Evolutionary conservation across 2,329 filamentous ascomycete genomes (phyloP), one percentile per base, ranked within the genome.

Genomic region (Phaeophleospora eucalypticola): DNA sequence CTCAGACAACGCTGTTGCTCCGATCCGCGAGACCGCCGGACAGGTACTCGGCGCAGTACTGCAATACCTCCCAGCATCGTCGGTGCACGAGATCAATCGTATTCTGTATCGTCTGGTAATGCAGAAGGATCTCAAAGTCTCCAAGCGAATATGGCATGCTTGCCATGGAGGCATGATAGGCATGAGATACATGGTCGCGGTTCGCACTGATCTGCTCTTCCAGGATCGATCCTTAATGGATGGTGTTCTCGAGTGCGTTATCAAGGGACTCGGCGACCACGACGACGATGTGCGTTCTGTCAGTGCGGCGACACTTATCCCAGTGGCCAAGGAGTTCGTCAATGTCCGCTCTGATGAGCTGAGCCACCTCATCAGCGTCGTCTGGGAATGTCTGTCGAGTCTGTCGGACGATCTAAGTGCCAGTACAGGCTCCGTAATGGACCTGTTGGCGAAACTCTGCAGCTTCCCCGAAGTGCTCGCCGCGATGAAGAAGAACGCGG

Each of bases 101-200:
- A 85, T 94, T 36, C 77, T 98, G 3, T 86, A 93, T 60, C 81
- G 86, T 32, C 86, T 98, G 72, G 89, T 97, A 32, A 93, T 95
- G 82, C 89, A 96, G 64, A 82, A 84, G 35, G 87, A 95, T 57
- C 72, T 93, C 17, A 80, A 82, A 32, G 72, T 90, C 18, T 82
- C 84, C 18, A 80, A 79, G 24, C 83, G 86, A 12, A 78, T 89
- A 21, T 98, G 93, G 93, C 89, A 95, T 49, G 87, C 96, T 32
- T 95, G 90, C 61, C 94, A 98, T 66, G 93, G 93, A 56, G 93
- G 93, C 52, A 98, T 98, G 93, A 90, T 97, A 38, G 93, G 93
- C 6, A 72, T 98, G 61, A 81, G 91, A 59, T 98, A 98, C 63
- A 81, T 98, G 38, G 93, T 98, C 21, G 93, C 93, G 7, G 89